A percentile compares a stretch with the other conserved stretches of the same genome.
phyloP scores from a whole-genome alignment of 176 grass and related monocot species.

The Carex scoparia region DNA sequence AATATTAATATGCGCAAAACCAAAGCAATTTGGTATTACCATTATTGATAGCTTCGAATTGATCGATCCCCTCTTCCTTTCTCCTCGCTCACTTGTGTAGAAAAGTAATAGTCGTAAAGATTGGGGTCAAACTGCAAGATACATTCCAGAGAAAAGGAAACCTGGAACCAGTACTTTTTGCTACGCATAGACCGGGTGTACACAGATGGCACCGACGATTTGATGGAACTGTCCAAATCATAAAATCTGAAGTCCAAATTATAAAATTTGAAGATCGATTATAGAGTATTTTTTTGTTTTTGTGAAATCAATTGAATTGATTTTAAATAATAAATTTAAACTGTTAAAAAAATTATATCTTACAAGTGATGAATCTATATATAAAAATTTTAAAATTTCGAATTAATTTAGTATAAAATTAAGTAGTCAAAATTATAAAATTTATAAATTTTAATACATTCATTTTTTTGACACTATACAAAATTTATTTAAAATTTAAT shows the following conservation, averaged over 20 bases:
- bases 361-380: too few relatives aligned
- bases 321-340: too few relatives aligned
- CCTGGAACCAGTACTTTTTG: not conserved
- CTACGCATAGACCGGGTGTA: not conserved
- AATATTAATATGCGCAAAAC: not conserved
- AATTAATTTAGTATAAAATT: too few relatives aligned
- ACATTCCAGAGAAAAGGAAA: not conserved
- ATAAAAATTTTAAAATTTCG: too few relatives aligned
- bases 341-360: too few relatives aligned
- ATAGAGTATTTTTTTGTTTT: not conserved
- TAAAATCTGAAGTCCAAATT: not conserved
- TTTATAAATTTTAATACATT: too few relatives aligned
- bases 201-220: not conserved
- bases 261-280: not conserved
- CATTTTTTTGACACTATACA: too few relatives aligned
- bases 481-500: too few relatives aligned
- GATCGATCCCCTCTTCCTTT: not conserved
- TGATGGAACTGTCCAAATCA: not conserved
- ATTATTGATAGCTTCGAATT: conserved; percentile 8
- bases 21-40: conserved; percentile 8
- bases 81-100: not conserved
- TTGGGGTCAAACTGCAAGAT: conserved; percentile 20
- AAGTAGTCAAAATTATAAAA: too few relatives aligned
- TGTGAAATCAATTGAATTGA: too few relatives aligned
- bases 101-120: conserved; percentile 18